Conservation (phyloP, 1,284 basidiomycete species). For the Flammula alnicola region DNA sequence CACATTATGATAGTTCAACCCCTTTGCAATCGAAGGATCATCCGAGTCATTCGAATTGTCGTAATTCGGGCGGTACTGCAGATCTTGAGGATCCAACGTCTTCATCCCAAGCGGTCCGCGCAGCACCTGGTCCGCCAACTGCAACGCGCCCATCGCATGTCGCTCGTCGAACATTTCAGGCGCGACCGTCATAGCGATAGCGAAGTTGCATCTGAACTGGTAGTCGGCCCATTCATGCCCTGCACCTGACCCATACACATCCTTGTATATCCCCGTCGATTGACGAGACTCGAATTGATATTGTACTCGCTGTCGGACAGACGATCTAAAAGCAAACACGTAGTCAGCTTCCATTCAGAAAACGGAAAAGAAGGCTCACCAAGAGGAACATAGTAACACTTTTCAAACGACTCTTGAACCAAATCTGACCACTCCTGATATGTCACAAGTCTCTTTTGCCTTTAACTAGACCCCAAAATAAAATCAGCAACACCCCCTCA, state of each 20-base stretch:
- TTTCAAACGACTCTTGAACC: slow-evolving; percentile 88
- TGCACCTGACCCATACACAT: slow-evolving; percentile 88
- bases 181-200: slow-evolving; percentile 96
- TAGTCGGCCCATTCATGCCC: slow-evolving; percentile 96
- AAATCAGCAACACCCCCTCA: neutral
- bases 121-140: slow-evolving; percentile 76
- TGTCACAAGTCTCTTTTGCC: slow-evolving; percentile 77
- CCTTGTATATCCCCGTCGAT: slow-evolving; percentile 98
- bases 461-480: slow-evolving; percentile 54
- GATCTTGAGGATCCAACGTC: slow-evolving; percentile 85
- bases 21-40: slow-evolving; percentile 87
- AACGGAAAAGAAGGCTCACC: slow-evolving; percentile 47
- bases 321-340: slow-evolving; percentile 51
- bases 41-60: slow-evolving; percentile 90
- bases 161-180: slow-evolving; percentile 90
- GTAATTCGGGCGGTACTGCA: slow-evolving; percentile 88
- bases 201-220: slow-evolving; percentile 91
- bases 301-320: slow-evolving; percentile 75
- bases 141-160: slow-evolving; percentile 80
- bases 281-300: slow-evolving; percentile 75
- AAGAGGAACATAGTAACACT: slow-evolving; percentile 87
- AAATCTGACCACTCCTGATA: slow-evolving; percentile 92
- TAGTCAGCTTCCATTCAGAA: neutral
- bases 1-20: slow-evolving; percentile 87
- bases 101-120: slow-evolving; percentile 91